Conservation (phyloP, 768 basidiomycete species). For the Suillus sp. region DNA sequence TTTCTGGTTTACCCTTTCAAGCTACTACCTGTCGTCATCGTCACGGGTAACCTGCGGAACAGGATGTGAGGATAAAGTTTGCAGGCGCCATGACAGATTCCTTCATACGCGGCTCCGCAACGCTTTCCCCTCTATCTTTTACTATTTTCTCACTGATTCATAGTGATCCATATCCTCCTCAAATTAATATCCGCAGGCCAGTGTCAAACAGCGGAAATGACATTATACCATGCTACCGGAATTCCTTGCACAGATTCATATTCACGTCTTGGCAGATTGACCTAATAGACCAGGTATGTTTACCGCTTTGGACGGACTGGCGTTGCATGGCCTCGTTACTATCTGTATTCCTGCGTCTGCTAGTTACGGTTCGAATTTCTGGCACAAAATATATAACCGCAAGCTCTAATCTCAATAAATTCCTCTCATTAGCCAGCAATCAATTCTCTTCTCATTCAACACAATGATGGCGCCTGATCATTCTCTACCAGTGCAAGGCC, state of each 20-base stretch:
- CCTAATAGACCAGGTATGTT: not conserved
- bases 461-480: not conserved
- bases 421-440: not conserved
- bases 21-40: not conserved
- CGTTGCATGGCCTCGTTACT: not conserved
- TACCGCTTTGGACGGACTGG: not conserved
- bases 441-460: not conserved
- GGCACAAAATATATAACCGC: conserved; percentile 1
- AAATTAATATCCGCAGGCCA: not conserved
- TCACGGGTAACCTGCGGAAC: not conserved
- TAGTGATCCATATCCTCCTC: not conserved
- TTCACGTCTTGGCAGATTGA: not conserved
- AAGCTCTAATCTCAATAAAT: not conserved
- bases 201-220: not conserved
- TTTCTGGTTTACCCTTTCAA: too few relatives aligned
- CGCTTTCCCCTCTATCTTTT: not conserved
- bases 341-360: not conserved
- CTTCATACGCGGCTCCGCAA: not conserved
- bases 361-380: not conserved
- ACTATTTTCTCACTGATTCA: not conserved
- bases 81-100: not conserved
- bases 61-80: not conserved
- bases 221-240: not conserved
- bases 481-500: not conserved
- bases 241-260: not conserved